phyloP scores from a whole-genome alignment of 176 grass and related monocot species.

The Oryza meyeriana region DNA sequence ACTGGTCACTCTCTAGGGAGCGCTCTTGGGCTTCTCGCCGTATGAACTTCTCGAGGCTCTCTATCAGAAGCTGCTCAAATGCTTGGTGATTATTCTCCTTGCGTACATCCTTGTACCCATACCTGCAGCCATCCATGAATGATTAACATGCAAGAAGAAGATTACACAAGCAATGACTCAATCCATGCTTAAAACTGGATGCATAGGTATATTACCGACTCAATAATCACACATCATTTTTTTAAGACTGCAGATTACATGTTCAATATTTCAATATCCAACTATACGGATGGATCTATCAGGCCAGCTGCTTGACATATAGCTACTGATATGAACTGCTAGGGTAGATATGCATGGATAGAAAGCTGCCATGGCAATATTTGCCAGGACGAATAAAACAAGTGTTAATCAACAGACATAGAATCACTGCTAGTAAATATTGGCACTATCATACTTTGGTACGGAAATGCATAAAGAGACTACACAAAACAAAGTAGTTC shows the following conservation, averaged over 20 bases:
- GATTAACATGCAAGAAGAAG: background rate
- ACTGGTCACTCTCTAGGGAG: constrained; percentile 76
- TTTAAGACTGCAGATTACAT: background rate
- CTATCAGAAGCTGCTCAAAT: constrained; percentile 88
- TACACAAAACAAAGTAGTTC: background rate
- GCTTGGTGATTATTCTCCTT: constrained; percentile 66
- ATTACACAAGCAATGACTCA: background rate
- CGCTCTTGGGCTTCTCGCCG: constrained; percentile 89
- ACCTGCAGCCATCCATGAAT: constrained; percentile 57
- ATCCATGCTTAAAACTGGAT: background rate
- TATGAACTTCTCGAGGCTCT: constrained; percentile 91
- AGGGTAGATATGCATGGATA: too few species aligned
- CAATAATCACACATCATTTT: background rate
- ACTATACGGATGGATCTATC: background rate
- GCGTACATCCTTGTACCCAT: constrained; percentile 94
- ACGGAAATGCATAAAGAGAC: background rate
- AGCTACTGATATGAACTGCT: background rate
- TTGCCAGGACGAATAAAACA: background rate
- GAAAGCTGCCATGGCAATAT: background rate
- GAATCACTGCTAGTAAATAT: background rate
- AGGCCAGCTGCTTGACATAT: background rate
- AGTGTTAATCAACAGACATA: background rate
- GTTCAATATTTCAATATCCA: background rate
- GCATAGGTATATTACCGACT: background rate
- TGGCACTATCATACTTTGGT: background rate